These are phyloP conservation scores for Phytopythium cucurbitacearum DNA, from an alignment of 352 stramenopile genomes.

Conservation along the genomic window DNA sequence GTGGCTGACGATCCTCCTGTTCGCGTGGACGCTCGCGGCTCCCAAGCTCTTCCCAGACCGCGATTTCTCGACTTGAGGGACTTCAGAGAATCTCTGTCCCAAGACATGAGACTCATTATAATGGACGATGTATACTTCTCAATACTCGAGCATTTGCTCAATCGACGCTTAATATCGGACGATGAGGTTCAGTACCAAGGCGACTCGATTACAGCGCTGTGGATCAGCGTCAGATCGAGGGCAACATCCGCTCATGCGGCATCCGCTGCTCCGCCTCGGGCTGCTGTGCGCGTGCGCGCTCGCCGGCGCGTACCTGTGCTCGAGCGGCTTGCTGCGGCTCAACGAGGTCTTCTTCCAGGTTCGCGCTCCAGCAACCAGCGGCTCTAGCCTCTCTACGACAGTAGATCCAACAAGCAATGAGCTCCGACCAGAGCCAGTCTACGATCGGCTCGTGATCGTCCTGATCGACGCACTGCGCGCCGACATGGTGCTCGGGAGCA, in stretches of 20 bases:
- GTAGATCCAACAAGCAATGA: neutral
- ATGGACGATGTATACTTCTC: too few species aligned
- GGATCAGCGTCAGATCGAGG: too few species aligned
- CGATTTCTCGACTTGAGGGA: slow-evolving; percentile 65
- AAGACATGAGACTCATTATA: neutral
- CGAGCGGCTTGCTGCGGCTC: slow-evolving; percentile 51
- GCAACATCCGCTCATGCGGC: too few species aligned
- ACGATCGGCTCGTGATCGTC: slow-evolving; percentile 81
- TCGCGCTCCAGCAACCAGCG: neutral
- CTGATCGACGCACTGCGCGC: slow-evolving; percentile 84
- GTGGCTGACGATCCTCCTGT: slow-evolving; percentile 92
- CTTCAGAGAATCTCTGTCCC: neutral
- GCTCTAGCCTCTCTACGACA: neutral
- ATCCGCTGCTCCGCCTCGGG: slow-evolving; percentile 9
- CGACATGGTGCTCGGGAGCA: slow-evolving; percentile 82
- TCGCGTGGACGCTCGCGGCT: slow-evolving; percentile 93
- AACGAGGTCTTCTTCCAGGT: slow-evolving; percentile 48
- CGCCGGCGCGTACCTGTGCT: slow-evolving; percentile 39
- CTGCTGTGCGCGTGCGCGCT: slow-evolving; percentile 36
- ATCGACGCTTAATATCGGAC: too few species aligned
- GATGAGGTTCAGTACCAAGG: too few species aligned
- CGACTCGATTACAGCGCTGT: too few species aligned
- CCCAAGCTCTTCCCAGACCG: slow-evolving; percentile 92
- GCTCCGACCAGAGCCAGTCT: slow-evolving; percentile 18
- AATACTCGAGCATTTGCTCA: too few species aligned